Percentiles rank a stretch among this genome's conserved stretches.
Evolutionary conservation across 768 basidiomycete species (phyloP).

Genomic region (Trametes elegans): DNA sequence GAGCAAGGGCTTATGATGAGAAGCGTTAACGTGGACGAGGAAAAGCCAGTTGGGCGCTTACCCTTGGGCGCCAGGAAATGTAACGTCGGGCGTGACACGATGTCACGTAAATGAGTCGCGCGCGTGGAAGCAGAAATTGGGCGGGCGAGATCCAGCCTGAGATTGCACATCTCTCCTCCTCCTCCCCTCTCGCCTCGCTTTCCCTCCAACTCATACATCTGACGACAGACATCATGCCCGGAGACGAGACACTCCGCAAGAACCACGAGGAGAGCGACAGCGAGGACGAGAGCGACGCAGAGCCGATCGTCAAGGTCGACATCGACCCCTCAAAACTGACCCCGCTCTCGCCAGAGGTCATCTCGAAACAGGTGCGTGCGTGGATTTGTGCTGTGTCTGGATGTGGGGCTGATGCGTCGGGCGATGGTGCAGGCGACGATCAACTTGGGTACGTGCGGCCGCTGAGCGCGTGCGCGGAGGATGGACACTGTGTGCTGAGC

Average conservation of each 20-base stretch:
- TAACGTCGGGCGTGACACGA: neutral
- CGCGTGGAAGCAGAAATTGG: neutral
- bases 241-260: conserved; percentile 67
- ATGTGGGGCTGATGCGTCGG: neutral
- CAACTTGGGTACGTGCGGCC: conserved; percentile 63
- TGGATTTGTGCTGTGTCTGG: neutral
- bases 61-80: too few species aligned
- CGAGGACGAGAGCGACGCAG: conserved; percentile 65
- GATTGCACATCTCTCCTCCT: conserved; percentile 2
- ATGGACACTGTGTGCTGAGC: conserved; percentile 9
- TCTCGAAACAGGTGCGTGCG: conserved; percentile 78
- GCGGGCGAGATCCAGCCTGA: neutral
- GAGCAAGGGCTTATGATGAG: too few species aligned
- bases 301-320: conserved; percentile 62
- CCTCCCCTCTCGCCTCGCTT: neutral
- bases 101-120: conserved; percentile 1
- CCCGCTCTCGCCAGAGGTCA: conserved; percentile 86
- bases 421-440: conserved; percentile 78
- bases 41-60: too few species aligned
- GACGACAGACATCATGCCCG: conserved; percentile 46
- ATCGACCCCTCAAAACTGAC: conserved; percentile 82
- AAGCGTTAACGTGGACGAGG: too few species aligned
- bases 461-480: neutral
- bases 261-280: conserved; percentile 60
- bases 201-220: neutral